Evolutionary conservation across 805 yeast species (phyloP), one percentile per base, ranked within the genome.

Genomic region (Candida bentonensis): DNA sequence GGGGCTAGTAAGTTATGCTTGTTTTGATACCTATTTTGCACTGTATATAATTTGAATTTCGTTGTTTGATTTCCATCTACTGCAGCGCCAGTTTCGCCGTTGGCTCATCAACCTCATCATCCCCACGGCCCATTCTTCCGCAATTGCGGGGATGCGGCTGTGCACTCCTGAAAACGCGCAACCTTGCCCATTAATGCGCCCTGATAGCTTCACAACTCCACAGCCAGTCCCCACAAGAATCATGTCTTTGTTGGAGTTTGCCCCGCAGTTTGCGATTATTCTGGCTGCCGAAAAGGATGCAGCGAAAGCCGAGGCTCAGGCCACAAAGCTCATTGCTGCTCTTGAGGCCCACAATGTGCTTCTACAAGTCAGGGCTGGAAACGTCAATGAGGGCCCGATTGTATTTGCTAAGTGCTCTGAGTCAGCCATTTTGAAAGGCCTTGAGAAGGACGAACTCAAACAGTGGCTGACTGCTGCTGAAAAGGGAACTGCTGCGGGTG

Each of bases 381-480:
- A 30, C 17, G 36, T n/a, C 17, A 30, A 30, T 30, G 36, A 30
- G n/a, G 36, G 36, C 7, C 36, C 36, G 7, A 30, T 17, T 30
- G 13, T 30, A 9, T 30, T 30, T 30, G 36, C 17, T 5, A 30
- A 30, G n/a, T 11, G 7, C 36, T 15, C 36, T n/a, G 17, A 13
- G 11, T 5, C 13, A 4, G 36, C 36, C 11, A 30, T 30, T 30
- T 11, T 13, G 17, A 9, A 30, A 15, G 13, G 7, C 5, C 20
- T 30, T 9, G 36, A 30, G 20, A 9, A 30, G 36, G 36, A 30
- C 17, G 36, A 30, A n/a, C 17, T 30, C 17, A 30, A 30, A 17
- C 36, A 30, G 20, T 30, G 36, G 36, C 36, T 30, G 7, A 15
- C 36, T 11, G 36, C 36, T 30, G 36, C 36, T n/a, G 36, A 30